A percentile compares a stretch with the other conserved stretches of the same genome.
Evolutionary conservation across 192 early-diverging fungal genomes (phyloP).

Genomic region (Gonapodya sp.): DNA sequence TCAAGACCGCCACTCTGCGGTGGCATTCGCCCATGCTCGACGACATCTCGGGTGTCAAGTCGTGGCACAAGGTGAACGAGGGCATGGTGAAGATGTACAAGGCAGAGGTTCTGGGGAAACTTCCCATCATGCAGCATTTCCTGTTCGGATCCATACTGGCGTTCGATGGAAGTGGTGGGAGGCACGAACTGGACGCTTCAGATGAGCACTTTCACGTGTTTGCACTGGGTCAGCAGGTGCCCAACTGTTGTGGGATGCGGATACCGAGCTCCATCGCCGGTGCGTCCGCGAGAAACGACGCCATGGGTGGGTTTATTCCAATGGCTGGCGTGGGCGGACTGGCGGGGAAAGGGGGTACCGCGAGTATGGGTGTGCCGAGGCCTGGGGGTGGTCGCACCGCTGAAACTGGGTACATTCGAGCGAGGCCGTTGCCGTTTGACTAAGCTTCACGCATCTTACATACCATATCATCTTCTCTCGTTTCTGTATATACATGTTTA

Average conservation of each 20-base stretch:
- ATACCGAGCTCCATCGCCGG: slow-evolving; percentile 76
- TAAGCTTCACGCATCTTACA: slow-evolving; percentile 14
- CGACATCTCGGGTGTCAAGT: slow-evolving; percentile 81
- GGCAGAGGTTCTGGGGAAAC: slow-evolving; percentile 81
- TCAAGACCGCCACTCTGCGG: slow-evolving; percentile 57
- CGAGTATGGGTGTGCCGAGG: neutral
- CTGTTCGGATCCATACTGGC: slow-evolving; percentile 74
- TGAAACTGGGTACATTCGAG: slow-evolving; percentile 7
- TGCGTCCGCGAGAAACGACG: slow-evolving; percentile 29
- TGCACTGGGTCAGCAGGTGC: slow-evolving; percentile 70
- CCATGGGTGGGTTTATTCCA: slow-evolving; percentile 6
- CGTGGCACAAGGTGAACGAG: slow-evolving; percentile 81
- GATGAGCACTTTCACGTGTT: slow-evolving; percentile 43
- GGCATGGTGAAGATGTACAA: slow-evolving; percentile 93
- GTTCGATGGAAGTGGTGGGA: slow-evolving; percentile 29
- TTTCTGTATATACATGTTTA: no score
- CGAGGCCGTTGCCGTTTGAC: slow-evolving; percentile 38
- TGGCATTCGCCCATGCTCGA: slow-evolving; percentile 92
- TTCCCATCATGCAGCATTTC: slow-evolving; percentile 96
- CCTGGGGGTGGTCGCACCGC: slow-evolving; percentile 8
- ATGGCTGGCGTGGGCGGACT: neutral
- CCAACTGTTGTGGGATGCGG: slow-evolving; percentile 70
- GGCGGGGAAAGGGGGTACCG: slow-evolving; percentile 14
- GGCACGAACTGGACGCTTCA: neutral
- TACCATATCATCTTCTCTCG: neutral